These are phyloP conservation scores for Backusella macrospora DNA, from an alignment of 192 early-diverging fungal species.

Conservation along the genomic window DNA sequence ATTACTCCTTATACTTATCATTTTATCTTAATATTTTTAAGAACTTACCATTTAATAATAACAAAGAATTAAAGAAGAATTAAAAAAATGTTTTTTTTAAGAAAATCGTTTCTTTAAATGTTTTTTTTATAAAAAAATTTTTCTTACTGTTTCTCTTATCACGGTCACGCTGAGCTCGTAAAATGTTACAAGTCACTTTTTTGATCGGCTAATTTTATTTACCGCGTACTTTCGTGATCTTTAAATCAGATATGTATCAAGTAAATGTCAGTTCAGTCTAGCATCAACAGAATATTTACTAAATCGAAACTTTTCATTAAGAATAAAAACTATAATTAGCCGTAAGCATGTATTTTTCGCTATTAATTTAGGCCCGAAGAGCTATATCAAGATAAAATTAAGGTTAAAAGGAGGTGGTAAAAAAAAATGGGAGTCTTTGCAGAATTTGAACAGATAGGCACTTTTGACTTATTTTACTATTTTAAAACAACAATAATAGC, in stretches of 20 bases:
- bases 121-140: neutral
- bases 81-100: too few relatives aligned
- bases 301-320: too few relatives aligned
- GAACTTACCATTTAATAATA: constrained; percentile 6
- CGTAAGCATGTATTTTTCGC: too few relatives aligned
- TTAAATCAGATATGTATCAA: neutral
- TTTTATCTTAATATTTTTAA: neutral
- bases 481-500: neutral
- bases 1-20: neutral
- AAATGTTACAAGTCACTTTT: neutral
- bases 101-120: constrained; percentile 10
- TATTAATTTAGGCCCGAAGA: too few relatives aligned
- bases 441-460: too few relatives aligned
- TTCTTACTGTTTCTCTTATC: neutral
- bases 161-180: neutral
- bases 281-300: too few relatives aligned
- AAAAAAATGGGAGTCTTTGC: too few relatives aligned
- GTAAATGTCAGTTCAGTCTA: neutral
- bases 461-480: neutral
- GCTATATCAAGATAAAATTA: too few relatives aligned
- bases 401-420: too few relatives aligned
- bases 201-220: neutral
- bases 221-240: neutral
- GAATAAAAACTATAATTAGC: too few relatives aligned
- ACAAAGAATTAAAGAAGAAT: neutral